phyloP scores from a whole-genome alignment of 2,329 filamentous ascomycete genomes.

The Scedosporium dehoogii region DNA sequence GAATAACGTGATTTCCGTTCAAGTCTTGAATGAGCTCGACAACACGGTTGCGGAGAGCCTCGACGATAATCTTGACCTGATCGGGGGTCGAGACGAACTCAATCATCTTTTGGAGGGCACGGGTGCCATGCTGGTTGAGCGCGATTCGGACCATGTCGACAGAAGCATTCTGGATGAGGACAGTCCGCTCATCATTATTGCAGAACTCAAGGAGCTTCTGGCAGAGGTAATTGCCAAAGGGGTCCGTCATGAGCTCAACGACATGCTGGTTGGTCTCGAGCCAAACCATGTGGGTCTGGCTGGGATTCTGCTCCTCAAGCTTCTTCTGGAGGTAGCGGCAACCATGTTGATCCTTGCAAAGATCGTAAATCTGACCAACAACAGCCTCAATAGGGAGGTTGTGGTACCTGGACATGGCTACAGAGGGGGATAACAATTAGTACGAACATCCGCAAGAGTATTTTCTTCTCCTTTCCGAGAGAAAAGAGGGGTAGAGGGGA shows the following conservation, averaged over 20 bases:
- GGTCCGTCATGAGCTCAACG: slow-evolving; percentile 96
- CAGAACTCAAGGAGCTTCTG: slow-evolving; percentile 96
- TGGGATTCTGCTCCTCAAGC: slow-evolving; percentile 76
- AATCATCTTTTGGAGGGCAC: slow-evolving; percentile 98
- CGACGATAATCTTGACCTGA: slow-evolving; percentile 81
- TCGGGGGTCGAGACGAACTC: slow-evolving; percentile 82
- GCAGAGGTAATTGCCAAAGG: slow-evolving; percentile 98
- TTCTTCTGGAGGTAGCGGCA: slow-evolving; percentile 97
- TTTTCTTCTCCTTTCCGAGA: background rate
- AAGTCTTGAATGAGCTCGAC: slow-evolving; percentile 94
- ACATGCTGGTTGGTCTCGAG: slow-evolving; percentile 88
- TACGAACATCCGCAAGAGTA: background rate
- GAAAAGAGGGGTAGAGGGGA: background rate
- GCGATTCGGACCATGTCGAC: slow-evolving; percentile 86
- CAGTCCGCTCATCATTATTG: slow-evolving; percentile 89
- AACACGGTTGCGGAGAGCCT: slow-evolving; percentile 71
- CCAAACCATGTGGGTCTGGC: slow-evolving; percentile 88
- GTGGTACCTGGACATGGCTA: slow-evolving; percentile 68
- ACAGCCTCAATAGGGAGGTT: slow-evolving; percentile 76
- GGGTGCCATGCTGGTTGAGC: slow-evolving; percentile 92
- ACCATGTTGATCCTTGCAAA: slow-evolving; percentile 97
- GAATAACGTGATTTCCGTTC: slow-evolving; percentile 97
- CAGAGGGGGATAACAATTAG: slow-evolving; percentile 5
- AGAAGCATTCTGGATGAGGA: slow-evolving; percentile 82
- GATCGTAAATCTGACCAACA: slow-evolving; percentile 70